Percentiles rank a stretch among this genome's conserved stretches.
These are phyloP conservation scores for Dionaea muscipula DNA, from an alignment of 179 eudicot species.

Conservation along the genomic window DNA sequence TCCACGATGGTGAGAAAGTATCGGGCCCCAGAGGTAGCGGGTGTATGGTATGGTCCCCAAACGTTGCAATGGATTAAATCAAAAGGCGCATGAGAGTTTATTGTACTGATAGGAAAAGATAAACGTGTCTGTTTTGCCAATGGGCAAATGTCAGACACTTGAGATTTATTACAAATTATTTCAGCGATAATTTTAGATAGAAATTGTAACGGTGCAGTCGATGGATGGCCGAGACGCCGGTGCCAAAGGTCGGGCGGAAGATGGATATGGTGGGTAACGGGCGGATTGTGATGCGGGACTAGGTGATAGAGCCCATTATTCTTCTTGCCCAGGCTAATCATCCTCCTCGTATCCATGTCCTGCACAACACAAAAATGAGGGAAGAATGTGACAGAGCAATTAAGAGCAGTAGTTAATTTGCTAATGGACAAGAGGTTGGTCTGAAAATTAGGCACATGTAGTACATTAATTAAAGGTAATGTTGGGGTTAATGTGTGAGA, in stretches of 20 bases:
- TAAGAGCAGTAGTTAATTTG: neutral
- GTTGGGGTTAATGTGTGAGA: neutral
- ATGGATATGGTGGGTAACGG: no score
- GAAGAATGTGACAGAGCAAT: neutral
- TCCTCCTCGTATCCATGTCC: no score
- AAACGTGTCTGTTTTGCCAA: constrained; percentile 1
- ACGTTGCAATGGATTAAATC: neutral
- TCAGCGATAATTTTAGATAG: no score
- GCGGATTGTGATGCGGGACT: neutral
- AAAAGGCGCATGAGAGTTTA: no score
- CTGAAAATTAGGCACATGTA: neutral
- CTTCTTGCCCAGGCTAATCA: no score
- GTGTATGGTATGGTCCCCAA: neutral
- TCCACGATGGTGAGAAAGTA: constrained; percentile 5
- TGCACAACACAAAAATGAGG: neutral
- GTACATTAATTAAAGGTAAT: neutral
- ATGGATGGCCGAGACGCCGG: no score
- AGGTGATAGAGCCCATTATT: neutral
- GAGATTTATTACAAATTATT: no score
- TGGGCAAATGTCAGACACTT: neutral
- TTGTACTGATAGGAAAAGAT: neutral
- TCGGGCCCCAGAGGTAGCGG: neutral
- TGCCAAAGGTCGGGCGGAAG: no score
- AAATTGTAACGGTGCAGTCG: no score
- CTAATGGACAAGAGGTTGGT: neutral